Evolutionary conservation across 306 rosid species (phyloP), one percentile per base, ranked within the genome.

Genomic region (Dryas octopetala): DNA sequence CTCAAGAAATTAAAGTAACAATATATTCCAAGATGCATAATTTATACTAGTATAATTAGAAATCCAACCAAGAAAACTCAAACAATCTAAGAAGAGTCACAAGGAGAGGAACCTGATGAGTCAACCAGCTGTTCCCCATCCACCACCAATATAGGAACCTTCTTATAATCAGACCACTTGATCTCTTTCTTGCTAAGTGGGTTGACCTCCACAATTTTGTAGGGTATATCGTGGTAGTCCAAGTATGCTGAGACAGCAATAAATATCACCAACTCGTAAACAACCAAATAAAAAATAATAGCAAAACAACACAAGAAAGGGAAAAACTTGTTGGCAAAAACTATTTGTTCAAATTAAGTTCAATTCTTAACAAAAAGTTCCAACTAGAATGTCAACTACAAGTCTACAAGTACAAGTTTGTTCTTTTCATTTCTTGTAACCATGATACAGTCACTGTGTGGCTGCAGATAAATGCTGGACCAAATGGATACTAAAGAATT

Each of bases 171-270:
- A 16, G 97, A 92, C 91, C 95, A 96, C 78, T 96, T 90, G 74
- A 96, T 96, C 86, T 96, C 99, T 69, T 96, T 96, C 87, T 96
- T 96, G 70, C 97, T 92, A 51, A 96, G 74, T 2, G 99, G 99
- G 75, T 96, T 96, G 69, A 96, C 98, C 86, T 96, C 99, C 71
- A 96, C 97, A 71, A 96, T 85, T 75, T 88, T 83, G 89, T 96
- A 96, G 1, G 96, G 97, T 84, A 96, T 81, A 76, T 90, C 92
- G 50, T 89, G 78, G 86, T 96, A 96, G 87, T 96, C 99, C 86
- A 96, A 76, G 83, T 86, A 92, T 5, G 98, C 99, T 96, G 90
- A 78, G 69, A 86, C 74, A 63, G 65, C 62, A 81, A 78, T 16
- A 78, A 73, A 23, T 23, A 19, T 78, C 66, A 55, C 52, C 44